Percentiles rank a stretch among this genome's conserved stretches.
Conservation (phyloP, 176 grass and related monocot genomes). For the Rhynchospora breviuscula region DNA sequence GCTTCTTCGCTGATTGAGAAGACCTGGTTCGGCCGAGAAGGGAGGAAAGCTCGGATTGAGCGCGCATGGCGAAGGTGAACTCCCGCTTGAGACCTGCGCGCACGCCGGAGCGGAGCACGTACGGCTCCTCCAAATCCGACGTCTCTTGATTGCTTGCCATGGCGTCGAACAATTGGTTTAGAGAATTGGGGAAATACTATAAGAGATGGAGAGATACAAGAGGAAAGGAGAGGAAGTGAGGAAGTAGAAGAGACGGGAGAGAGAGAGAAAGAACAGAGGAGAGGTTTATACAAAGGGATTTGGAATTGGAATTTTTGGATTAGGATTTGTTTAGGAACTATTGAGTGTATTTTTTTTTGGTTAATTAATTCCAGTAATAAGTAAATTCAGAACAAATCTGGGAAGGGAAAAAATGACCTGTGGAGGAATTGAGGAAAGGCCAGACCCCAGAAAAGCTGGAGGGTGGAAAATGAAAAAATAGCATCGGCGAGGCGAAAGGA, state of each 20-base stretch:
- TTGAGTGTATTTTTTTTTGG: neutral
- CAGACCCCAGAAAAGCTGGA: no score
- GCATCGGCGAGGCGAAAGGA: no score
- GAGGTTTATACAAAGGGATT: neutral
- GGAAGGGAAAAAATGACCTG: neutral
- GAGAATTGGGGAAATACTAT: neutral
- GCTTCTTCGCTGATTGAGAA: neutral
- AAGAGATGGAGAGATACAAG: neutral
- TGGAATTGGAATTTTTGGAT: neutral
- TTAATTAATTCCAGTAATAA: neutral
- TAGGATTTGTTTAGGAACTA: constrained; percentile 1
- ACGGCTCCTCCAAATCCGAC: constrained; percentile 29
- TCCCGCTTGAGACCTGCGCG: constrained; percentile 81
- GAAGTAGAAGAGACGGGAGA: neutral
- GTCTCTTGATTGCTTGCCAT: neutral
- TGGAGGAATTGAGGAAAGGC: no score
- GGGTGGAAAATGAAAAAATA: no score
- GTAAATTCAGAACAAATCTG: neutral
- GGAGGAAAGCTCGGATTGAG: constrained; percentile 45
- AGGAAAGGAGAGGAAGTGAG: neutral
- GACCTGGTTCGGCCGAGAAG: constrained; percentile 78
- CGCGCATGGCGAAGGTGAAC: constrained; percentile 82
- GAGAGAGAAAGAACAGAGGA: neutral
- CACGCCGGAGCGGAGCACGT: constrained; percentile 86
- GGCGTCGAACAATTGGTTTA: neutral